Base-by-base conservation (phyloP, 768 basidiomycete species). In the Tremella fuciformis region DNA sequence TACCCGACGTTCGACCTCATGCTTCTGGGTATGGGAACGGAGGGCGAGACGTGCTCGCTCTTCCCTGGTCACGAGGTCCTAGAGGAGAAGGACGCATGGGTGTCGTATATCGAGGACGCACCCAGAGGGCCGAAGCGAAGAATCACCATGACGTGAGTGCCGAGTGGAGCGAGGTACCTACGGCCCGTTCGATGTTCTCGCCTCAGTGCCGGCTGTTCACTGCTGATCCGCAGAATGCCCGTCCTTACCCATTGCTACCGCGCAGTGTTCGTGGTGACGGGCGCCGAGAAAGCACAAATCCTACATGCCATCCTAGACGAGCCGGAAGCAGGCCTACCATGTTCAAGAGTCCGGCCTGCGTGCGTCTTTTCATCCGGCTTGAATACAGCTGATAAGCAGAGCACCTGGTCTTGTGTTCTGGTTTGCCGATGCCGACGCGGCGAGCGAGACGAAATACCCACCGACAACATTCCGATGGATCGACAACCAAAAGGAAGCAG, bases 1-100 rank as follows among this genome's bases (percentile, higher is more conserved):
- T 98, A 97, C 83, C 96, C 96, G 62, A 82, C 94, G 57, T 98
- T 99, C 77, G 96, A 99, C 76, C 85, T 99, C 74, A 88, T 98
- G 79, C 84, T 99, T 44, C 86, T 99, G 52, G 96, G 96, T 53
- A 86, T 93, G 83, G 96, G 96, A 38, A 87, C 88, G 4, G 96
- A 97, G 75, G 94, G 94, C 16, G 96, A 99, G 81, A 98, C 94
- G 50, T 89, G 87, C 58, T 91, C 89, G n/a, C 86, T 99, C 66
- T 99, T 99, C 84, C 96, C 96, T 11, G 88, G 83, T 8, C 94
- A 98, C 73, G 79, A 78, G 40, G 82, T 97, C 34, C 83, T 99
- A 50, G 62, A 77, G 19, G 94, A 97, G 79, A 84, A 82, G 54
- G 91, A 92, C 76, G 84, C 89, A 52, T 99, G 96, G 96, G 91